Base-by-base conservation (phyloP, 2,329 filamentous ascomycete genomes). In the Blumeriella jaapii region DNA sequence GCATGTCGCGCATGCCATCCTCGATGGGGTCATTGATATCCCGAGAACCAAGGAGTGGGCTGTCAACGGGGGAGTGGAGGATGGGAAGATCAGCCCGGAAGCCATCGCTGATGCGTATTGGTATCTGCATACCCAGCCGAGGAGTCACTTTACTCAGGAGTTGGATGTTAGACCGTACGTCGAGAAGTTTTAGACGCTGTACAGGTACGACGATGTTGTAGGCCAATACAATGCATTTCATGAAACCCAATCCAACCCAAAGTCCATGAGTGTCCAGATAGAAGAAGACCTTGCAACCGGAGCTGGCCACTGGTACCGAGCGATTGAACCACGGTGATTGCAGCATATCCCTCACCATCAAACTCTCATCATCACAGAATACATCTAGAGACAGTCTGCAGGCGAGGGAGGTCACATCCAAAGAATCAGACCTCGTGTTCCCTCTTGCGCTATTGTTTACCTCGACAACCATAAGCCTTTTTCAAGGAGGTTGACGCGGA, bases 401-500 rank as follows among this genome's bases (percentile, higher is more conserved):
- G 78, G 78, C 67, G 67, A 86, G 80, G 69, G 61, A 61, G 60
- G 61, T 61, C 65, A 24, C 44, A 36, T 46, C 45, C 34, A 43
- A 52, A 45, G 60, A 65, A 59, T 55, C 19, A 12, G 57, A 59
- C 53, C 55, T 60, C 59, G 51, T 57, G 55, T 62, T 91, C 69
- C 53, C 61, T 94, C 69, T 38, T 94, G 69, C 82, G 85, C 85
- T 74, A 87, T 72, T 76, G 82, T 93, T 77, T 94, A 94, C 79
- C 85, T 84, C 75, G 74, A 74, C 70, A 80, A 75, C 78, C 82
- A 84, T 79, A 67, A 61, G 53, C 40, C 48, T 40, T 27, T 43
- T 40, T 45, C n/a, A n/a, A 51, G 54, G 64, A 68, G 80, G 74
- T 78, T 73, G 69, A 78, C 74, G 77, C 78, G 83, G 82, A 81